These are phyloP conservation scores for Pleurotus eryngii DNA, from an alignment of 768 basidiomycete genomes.

Conservation along the genomic window DNA sequence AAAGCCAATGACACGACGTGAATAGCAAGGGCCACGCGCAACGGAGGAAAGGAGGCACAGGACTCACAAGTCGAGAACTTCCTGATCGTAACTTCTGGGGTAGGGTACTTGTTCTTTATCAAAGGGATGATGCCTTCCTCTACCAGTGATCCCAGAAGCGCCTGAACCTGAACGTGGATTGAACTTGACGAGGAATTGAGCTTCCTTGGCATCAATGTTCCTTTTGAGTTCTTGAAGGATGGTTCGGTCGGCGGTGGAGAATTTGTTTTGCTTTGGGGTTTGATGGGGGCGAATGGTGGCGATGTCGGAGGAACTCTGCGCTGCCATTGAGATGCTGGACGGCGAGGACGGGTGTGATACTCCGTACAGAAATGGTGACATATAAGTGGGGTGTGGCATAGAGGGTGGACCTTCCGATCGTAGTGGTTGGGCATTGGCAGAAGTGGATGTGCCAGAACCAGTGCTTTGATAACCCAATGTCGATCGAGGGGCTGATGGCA, in stretches of 20 bases:
- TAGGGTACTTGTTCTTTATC: slow-evolving; percentile 55
- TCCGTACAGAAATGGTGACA: background rate
- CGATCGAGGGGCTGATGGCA: background rate
- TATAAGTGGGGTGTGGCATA: background rate
- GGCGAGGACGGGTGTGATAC: background rate
- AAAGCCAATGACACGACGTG: slow-evolving; percentile 1
- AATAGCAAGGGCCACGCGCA: background rate
- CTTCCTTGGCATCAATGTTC: slow-evolving; percentile 47
- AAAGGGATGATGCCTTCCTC: slow-evolving; percentile 58
- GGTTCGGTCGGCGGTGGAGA: slow-evolving; percentile 60
- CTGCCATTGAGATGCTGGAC: background rate
- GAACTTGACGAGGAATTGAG: slow-evolving; percentile 57
- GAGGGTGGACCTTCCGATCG: background rate
- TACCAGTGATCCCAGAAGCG: slow-evolving; percentile 12
- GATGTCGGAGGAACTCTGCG: background rate
- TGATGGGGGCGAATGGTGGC: background rate
- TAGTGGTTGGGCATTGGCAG: background rate
- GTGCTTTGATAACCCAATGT: background rate
- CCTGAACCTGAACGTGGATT: slow-evolving; percentile 1
- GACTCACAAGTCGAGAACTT: slow-evolving; percentile 66
- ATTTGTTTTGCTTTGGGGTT: slow-evolving; percentile 25
- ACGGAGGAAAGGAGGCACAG: slow-evolving; percentile 7
- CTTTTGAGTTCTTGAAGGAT: slow-evolving; percentile 56
- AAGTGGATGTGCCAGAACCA: background rate
- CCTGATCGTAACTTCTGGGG: slow-evolving; percentile 61